Percentiles rank a stretch among this genome's conserved stretches.
phyloP scores from a whole-genome alignment of 2,329 filamentous ascomycete genomes.

The Grosmannia serpens region DNA sequence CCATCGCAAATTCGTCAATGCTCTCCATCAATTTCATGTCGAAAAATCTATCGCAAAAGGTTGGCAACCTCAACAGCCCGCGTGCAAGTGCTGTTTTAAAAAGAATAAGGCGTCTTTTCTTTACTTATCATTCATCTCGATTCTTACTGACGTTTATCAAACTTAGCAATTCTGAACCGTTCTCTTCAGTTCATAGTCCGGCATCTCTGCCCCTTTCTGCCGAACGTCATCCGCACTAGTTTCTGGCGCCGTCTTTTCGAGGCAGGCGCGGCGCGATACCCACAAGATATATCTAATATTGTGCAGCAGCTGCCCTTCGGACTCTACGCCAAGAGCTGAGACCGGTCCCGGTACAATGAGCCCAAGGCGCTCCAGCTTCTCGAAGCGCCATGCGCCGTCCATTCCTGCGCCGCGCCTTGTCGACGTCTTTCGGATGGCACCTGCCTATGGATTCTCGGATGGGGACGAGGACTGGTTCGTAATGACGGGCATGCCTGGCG shows the following conservation, averaged over 20 bases:
- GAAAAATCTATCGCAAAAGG: neutral
- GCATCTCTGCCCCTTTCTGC: neutral
- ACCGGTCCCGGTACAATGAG: neutral
- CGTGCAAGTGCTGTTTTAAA: neutral
- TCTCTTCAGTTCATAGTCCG: neutral
- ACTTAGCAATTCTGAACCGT: neutral
- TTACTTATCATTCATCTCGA: neutral
- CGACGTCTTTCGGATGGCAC: neutral
- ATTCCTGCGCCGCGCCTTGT: neutral
- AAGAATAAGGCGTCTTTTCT: neutral
- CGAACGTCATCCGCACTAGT: neutral
- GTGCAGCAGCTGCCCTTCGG: conserved; percentile 1
- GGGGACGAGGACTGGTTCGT: neutral
- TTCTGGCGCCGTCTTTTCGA: neutral
- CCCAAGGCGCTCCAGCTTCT: neutral
- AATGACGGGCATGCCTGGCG: neutral
- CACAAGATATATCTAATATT: neutral
- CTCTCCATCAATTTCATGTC: neutral
- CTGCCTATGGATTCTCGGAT: neutral
- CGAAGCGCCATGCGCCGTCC: neutral
- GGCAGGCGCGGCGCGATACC: neutral
- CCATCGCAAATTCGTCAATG: neutral
- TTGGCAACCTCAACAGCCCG: neutral
- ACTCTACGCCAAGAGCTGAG: conserved; percentile 1
- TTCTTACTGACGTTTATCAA: neutral